phyloP scores from a whole-genome alignment of 352 stramenopile species.

The Pythium oligandrum region DNA sequence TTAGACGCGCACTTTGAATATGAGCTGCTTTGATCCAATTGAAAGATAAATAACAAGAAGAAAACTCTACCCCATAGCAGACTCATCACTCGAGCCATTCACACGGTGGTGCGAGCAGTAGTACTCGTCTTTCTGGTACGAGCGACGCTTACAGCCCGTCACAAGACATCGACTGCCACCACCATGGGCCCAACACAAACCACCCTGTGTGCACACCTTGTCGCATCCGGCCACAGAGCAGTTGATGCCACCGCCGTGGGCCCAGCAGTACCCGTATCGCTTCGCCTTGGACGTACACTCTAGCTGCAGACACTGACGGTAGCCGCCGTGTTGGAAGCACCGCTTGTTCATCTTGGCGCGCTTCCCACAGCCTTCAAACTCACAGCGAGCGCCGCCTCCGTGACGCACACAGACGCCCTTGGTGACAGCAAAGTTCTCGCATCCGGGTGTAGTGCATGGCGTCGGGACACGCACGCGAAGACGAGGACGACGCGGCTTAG shows the following conservation, averaged over 20 bases:
- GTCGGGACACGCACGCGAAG: constrained; percentile 7
- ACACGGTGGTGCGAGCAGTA: constrained; percentile 18
- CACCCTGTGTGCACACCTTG: constrained; percentile 22
- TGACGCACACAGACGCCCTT: constrained; percentile 14
- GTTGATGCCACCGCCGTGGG: constrained; percentile 22
- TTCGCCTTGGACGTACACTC: constrained; percentile 15
- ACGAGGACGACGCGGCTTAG: neutral
- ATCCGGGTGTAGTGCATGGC: constrained; percentile 8
- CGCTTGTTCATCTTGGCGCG: constrained; percentile 15
- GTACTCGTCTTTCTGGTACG: constrained; percentile 17
- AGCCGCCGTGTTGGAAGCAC: constrained; percentile 20
- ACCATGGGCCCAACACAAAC: constrained; percentile 32
- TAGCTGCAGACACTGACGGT: neutral
- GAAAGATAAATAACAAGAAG: too few relatives aligned
- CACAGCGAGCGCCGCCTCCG: constrained; percentile 16
- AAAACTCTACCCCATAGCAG: too few relatives aligned
- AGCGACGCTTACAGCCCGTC: constrained; percentile 7
- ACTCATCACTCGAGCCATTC: too few relatives aligned
- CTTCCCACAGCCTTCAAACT: constrained; percentile 13
- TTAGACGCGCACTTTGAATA: too few relatives aligned
- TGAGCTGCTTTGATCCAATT: too few relatives aligned
- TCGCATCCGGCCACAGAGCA: constrained; percentile 17
- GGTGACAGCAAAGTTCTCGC: constrained; percentile 14
- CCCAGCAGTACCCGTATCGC: constrained; percentile 22
- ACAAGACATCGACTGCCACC: constrained; percentile 20